phyloP scores from a whole-genome alignment of 225 moss, liverwort and hornwort species.

The Climacium dendroides region DNA sequence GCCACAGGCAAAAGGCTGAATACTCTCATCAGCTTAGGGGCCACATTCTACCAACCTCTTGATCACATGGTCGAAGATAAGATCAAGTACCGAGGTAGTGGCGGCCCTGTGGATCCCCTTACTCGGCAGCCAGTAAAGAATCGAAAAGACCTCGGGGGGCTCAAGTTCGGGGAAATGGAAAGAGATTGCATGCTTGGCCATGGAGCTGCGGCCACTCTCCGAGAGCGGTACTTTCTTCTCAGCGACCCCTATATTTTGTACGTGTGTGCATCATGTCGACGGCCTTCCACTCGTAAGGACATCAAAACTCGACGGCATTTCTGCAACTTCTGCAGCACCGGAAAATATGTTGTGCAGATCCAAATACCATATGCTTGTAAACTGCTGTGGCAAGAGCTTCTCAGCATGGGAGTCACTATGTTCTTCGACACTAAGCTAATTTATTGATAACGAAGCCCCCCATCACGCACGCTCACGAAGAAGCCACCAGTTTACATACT shows the following conservation, averaged over 20 bases:
- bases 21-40: conserved; percentile 50
- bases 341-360: conserved; percentile 51
- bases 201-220: conserved; percentile 67
- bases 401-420: conserved; percentile 77
- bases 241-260: conserved; percentile 59
- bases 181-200: conserved; percentile 76
- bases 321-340: conserved; percentile 45
- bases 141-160: conserved; percentile 67
- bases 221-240: conserved; percentile 58
- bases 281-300: conserved; percentile 37
- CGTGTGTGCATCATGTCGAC: conserved; percentile 47
- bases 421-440: conserved; percentile 31
- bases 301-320: conserved; percentile 15
- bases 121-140: conserved; percentile 74
- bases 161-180: conserved; percentile 94
- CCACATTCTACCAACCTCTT: conserved; percentile 81
- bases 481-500: neutral
- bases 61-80: conserved; percentile 89
- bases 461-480: neutral
- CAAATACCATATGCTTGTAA: conserved; percentile 73
- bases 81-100: conserved; percentile 62
- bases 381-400: conserved; percentile 72
- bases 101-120: conserved; percentile 60
- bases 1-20: conserved; percentile 49
- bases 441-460: neutral